These are phyloP conservation scores for Malus hybrid DNA, from an alignment of 331 rosid species.

Conservation along the genomic window DNA sequence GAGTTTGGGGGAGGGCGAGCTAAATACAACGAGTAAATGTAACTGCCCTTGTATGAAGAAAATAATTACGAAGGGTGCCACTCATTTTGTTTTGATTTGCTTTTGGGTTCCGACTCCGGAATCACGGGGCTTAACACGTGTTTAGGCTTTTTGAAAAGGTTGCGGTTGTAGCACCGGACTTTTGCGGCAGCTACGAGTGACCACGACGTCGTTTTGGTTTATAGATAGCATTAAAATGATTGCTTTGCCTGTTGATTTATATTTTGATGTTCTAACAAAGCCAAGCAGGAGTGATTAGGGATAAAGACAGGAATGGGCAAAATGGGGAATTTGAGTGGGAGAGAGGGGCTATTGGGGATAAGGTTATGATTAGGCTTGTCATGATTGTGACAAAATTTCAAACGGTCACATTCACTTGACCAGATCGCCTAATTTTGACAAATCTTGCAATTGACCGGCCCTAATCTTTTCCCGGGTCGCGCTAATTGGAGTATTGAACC, in stretches of 20 bases:
- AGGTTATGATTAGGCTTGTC: slow-evolving; percentile 6
- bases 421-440: background rate
- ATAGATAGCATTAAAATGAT: background rate
- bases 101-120: slow-evolving; percentile 8
- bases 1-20: slow-evolving; percentile 1
- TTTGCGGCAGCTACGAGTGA: background rate
- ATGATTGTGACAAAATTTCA: background rate
- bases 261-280: background rate
- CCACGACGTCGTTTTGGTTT: slow-evolving; percentile 11
- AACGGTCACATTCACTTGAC: slow-evolving; percentile 8
- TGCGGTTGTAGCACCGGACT: background rate
- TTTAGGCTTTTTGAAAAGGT: slow-evolving; percentile 25
- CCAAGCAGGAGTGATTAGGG: background rate
- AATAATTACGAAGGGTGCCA: slow-evolving; percentile 24
- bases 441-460: background rate
- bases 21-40: slow-evolving; percentile 12
- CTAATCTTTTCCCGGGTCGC: background rate
- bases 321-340: background rate
- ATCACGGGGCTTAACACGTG: slow-evolving; percentile 47
- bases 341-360: background rate
- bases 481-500: background rate
- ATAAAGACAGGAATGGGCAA: background rate
- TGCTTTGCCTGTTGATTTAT: background rate
- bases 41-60: background rate
- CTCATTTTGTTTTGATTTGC: background rate